Evolutionary conservation across 2,329 filamentous ascomycete species (phyloP), one percentile per base, ranked within the genome.

Genomic region (Chaetomium sp.): DNA sequence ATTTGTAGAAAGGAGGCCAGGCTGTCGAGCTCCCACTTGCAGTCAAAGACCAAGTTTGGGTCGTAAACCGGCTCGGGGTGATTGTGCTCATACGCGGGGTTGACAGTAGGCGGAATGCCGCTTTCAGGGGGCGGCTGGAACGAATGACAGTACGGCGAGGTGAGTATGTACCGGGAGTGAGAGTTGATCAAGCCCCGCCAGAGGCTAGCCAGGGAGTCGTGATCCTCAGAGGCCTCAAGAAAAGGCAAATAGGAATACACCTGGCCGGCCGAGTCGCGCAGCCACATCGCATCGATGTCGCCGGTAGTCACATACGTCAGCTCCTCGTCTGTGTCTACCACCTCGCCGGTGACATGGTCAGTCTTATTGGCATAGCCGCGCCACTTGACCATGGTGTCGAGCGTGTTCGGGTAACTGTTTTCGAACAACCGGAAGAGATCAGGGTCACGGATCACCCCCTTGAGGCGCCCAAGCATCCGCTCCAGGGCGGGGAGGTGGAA

Each of bases 21-120:
- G 6, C 89, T 92, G 73, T 95, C 91, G 40, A 96, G 81, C 71
- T 95, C 91, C 71, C 92, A 95, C 72, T 95, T 95, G 78, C 89
- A 95, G 68, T 91, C 89, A 65, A 89, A 92, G 1, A 92, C 88
- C 27, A 84, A 76, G 1, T 75, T 77, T 1, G 77, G 78, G 65
- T 89, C 84, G 62, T 90, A 89, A 0, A 77, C 72, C 2, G 87
- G 86, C 78, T 54, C 80, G 72, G 70, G 67, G 71, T 74, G 59
- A 68, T 86, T 85, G 2, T 80, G 79, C 56, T 78, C 80, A 63
- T 76, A 79, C 0, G 80, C 82, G 1, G 78, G 74, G 64, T 87
- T 87, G 10, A 71, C 66, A 0, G 77, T 74, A 1, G 86, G 79
- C 2, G 70, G 65, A 37, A 92, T 77, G 3, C 83, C 81, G 51